Conservation (phyloP, 352 stramenopile species). For the Thraustotheca clavata region DNA sequence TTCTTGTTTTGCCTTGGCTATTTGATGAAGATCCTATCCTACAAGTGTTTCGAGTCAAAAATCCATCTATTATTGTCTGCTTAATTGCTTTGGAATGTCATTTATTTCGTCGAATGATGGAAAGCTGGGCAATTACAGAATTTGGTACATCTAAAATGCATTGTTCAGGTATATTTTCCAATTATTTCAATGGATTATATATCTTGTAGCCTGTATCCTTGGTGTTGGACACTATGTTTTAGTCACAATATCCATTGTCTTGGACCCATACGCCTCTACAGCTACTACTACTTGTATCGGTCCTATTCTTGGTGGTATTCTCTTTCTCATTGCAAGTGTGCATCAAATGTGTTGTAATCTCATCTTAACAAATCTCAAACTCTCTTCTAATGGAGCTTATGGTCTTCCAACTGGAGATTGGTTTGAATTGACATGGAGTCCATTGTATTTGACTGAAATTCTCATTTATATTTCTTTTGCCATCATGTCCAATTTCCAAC, state of each 20-base stretch:
- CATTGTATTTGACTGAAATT: slow-evolving; percentile 13
- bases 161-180: neutral
- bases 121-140: slow-evolving; percentile 13
- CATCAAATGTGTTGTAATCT: slow-evolving; percentile 17
- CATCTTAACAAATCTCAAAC: slow-evolving; percentile 1
- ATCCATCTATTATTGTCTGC: neutral
- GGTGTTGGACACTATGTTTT: slow-evolving; percentile 17
- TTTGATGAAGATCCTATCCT: neutral
- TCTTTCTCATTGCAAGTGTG: slow-evolving; percentile 13
- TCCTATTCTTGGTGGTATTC: neutral
- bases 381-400: neutral
- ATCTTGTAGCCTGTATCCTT: neutral
- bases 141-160: slow-evolving; percentile 18
- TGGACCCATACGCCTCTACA: neutral
- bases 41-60: neutral
- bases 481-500: neutral
- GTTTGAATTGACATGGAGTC: slow-evolving; percentile 18
- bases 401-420: slow-evolving; percentile 7
- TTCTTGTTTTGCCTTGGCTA: neutral
- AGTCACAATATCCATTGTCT: slow-evolving; percentile 16
- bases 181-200: neutral
- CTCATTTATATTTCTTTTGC: slow-evolving; percentile 14
- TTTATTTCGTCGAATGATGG: slow-evolving; percentile 19
- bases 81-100: slow-evolving; percentile 12
- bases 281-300: neutral